Percentiles rank a stretch among this genome's conserved stretches.
Evolutionary conservation across 345 rosid species (phyloP).

Genomic region (Brassica napus): Da-Ae NC_063439.1:26998001-26998500

Average conservation of each 20-base stretch:
- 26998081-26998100: constrained; percentile 29
- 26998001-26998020: constrained; percentile 43
- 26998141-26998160: neutral
- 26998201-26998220: too few relatives aligned
- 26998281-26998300: too few relatives aligned
- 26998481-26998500: neutral
- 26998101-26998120: constrained; percentile 22
- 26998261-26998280: too few relatives aligned
- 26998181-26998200: neutral
- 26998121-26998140: neutral
- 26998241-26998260: too few relatives aligned
- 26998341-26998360: too few relatives aligned
- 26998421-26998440: neutral
- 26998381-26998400: too few relatives aligned
- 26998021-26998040: constrained; percentile 22
- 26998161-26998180: neutral
- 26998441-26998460: neutral
- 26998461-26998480: constrained; percentile 12
- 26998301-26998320: too few relatives aligned
- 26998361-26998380: too few relatives aligned
- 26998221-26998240: too few relatives aligned
- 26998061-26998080: constrained; percentile 5
- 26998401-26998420: too few relatives aligned
- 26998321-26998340: too few relatives aligned
- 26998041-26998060: constrained; percentile 3